Evolutionary conservation across 2,329 filamentous ascomycete species (phyloP).

Genomic region (Didymella sp.): DNA sequence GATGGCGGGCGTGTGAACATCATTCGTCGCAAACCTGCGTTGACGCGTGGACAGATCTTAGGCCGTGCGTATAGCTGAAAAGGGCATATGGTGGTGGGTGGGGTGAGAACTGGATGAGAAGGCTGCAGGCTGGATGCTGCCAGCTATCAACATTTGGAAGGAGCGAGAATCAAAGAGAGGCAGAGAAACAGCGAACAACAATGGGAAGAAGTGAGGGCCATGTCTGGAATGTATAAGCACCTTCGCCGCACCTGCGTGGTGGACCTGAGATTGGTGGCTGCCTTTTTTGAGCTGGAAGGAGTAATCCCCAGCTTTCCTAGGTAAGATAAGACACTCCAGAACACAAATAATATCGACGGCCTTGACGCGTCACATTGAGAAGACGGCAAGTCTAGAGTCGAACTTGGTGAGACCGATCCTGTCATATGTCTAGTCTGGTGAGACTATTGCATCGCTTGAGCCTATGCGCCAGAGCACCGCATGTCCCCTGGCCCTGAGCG

Average conservation of each 20-base stretch:
- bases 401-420: too few species aligned
- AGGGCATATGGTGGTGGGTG: not conserved
- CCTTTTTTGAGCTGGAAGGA: not conserved
- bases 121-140: not conserved
- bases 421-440: too few species aligned
- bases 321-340: not conserved
- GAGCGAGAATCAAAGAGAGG: too few species aligned
- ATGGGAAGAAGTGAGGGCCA: not conserved
- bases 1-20: not conserved
- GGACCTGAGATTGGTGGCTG: not conserved
- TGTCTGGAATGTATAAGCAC: not conserved
- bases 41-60: constrained; percentile 5
- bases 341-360: too few species aligned
- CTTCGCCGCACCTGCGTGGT: constrained; percentile 3
- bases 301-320: not conserved
- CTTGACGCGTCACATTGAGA: not conserved
- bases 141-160: not conserved
- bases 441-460: too few species aligned
- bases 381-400: too few species aligned
- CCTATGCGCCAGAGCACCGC: too few species aligned
- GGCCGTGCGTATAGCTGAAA: constrained; percentile 1
- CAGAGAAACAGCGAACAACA: too few species aligned
- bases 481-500: too few species aligned
- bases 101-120: not conserved
- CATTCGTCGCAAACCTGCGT: not conserved